These are phyloP conservation scores for Auriscalpium orientale DNA, from an alignment of 768 basidiomycete genomes.

Conservation along the genomic window DNA sequence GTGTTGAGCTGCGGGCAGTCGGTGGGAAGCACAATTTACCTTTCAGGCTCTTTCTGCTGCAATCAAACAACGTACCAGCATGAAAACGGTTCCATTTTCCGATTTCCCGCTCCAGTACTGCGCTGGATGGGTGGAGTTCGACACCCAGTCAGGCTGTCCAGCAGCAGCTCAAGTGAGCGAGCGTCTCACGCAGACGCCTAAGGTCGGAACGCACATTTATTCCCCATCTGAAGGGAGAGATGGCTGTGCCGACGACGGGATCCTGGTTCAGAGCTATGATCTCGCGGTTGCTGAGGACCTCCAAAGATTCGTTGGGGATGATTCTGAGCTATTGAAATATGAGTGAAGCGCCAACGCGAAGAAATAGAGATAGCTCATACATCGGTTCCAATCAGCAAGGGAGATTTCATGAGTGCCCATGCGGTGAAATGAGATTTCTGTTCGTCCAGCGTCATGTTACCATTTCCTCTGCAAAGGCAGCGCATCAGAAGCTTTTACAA, in stretches of 20 bases:
- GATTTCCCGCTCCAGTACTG: conserved; percentile 66
- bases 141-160: conserved; percentile 28
- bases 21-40: not conserved
- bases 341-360: too few relatives aligned
- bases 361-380: conserved; percentile 24
- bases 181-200: not conserved
- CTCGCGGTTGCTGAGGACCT: conserved; percentile 54
- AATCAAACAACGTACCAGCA: conserved; percentile 40
- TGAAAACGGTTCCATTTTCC: conserved; percentile 57
- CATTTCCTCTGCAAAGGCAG: conserved; percentile 44
- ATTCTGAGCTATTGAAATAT: conserved; percentile 34
- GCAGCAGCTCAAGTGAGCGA: not conserved
- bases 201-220: conserved; percentile 39
- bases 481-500: not conserved
- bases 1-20: conserved; percentile 12
- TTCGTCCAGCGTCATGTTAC: conserved; percentile 53
- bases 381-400: conserved; percentile 56
- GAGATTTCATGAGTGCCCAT: conserved; percentile 67
- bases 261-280: conserved; percentile 68
- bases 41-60: not conserved
- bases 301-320: conserved; percentile 41
- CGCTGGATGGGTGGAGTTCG: conserved; percentile 46
- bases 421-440: conserved; percentile 65
- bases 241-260: conserved; percentile 49
- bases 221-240: conserved; percentile 65